A percentile compares a stretch with the other conserved stretches of the same genome.
Conservation (phyloP, 257 asterid genomes). For the Nemophila menziesii region DNA sequence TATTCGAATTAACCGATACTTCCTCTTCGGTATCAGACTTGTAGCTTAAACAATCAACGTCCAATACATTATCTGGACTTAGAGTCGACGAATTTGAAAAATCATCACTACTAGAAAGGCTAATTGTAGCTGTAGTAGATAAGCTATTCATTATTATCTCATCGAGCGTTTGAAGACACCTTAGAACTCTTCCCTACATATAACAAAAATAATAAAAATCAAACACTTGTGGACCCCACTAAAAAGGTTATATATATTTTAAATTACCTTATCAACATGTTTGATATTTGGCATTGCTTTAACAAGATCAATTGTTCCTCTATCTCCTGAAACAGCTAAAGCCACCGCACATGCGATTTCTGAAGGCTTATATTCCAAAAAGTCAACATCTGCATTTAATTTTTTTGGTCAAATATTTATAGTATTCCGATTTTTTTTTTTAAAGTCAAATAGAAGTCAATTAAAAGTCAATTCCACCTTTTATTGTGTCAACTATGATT, state of each 20-base stretch:
- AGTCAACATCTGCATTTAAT: constrained; percentile 64
- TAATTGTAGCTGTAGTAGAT: constrained; percentile 7
- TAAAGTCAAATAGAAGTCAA: too few species aligned
- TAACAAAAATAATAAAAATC: too few species aligned
- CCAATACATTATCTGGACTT: constrained; percentile 62
- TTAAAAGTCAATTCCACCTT: constrained; percentile 36
- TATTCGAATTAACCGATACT: constrained; percentile 27
- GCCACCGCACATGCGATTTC: constrained; percentile 79
- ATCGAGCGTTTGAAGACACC: constrained; percentile 45
- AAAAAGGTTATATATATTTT: too few species aligned
- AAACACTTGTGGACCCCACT: too few species aligned
- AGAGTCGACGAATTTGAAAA: constrained; percentile 19
- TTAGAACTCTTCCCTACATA: constrained; percentile 56
- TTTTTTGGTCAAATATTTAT: constrained; percentile 18
- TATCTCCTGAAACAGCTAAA: constrained; percentile 33
- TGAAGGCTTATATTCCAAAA: constrained; percentile 79
- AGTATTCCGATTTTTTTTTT: too few species aligned
- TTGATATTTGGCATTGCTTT: constrained; percentile 36
- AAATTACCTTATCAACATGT: constrained; percentile 51
- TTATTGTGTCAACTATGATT: constrained; percentile 37
- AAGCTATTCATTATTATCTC: constrained; percentile 36
- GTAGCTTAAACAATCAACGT: constrained; percentile 49
- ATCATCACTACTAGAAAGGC: constrained; percentile 10
- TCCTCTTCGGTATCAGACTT: constrained; percentile 46
- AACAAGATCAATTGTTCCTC: constrained; percentile 28